Base-by-base conservation (phyloP, 2,329 filamentous ascomycete genomes). In the Akanthomyces muscarius region DNA sequence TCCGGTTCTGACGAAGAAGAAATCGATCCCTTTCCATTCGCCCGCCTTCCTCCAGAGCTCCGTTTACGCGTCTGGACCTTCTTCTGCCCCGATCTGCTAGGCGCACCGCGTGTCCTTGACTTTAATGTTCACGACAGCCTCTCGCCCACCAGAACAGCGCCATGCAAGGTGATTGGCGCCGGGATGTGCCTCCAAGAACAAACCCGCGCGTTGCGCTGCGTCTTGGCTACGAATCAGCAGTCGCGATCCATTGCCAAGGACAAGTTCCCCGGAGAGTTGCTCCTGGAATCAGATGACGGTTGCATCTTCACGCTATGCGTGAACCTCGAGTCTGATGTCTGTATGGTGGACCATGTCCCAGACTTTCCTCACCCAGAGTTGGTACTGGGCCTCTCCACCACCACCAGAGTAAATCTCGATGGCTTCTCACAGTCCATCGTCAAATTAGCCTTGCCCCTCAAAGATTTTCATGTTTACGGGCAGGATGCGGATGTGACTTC, bases 141-240 rank as follows among this genome's bases (percentile, higher is more conserved):
- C 21, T 41, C 45, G 4, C 55, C 61, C n/a, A n/a, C 36, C 18
- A 63, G 47, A 42, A 50, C 7, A 48, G 10, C 55, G 5, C 47
- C 33, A 21, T 59, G 48, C 36, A 48, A n/a, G 65, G 64, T 65
- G 1, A 66, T 71, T 3, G 66, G 57, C 14, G 69, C 74, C 5
- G 68, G 69, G 6, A 18, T 65, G 0, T 65, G 60, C 4, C 69
- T 77, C 0, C 63, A 65, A 0, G 66, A 71, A 4, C 70, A 72
- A n/a, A 78, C 74, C 0, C 63, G 62, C 23, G 55, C 66, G 2
- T 59, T 72, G 1, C 72, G 75, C 8, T 63, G 66, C 4, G 65
- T 78, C 16, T 66, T 77, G 38, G 71, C 75, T 1, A 69, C 74
- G 10, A 69, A 76, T 44, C 66, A 69, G 8, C 75, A 78, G 65